Base-by-base conservation (phyloP, 1,284 basidiomycete species). In the Amylostereum chailletii region DNA sequence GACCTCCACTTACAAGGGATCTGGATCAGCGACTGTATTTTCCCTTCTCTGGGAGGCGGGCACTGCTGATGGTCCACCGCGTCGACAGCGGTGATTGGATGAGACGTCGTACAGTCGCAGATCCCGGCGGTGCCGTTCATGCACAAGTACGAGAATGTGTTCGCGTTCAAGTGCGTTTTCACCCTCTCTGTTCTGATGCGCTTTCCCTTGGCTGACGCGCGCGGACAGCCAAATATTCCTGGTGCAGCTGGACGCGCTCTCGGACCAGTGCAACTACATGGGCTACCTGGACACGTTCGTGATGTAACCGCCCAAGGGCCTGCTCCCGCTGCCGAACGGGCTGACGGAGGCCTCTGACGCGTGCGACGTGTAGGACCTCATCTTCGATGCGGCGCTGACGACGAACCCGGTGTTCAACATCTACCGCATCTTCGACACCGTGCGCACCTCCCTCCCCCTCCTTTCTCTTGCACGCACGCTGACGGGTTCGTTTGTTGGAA, bases 331-430 rank as follows among this genome's bases (percentile, higher is more conserved):
- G 3, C 79, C 80, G 1, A 76, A 78, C 4, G 70, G 64, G 29
- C 74, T 74, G 0, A 67, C 65, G 0, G 19, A 19, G 19, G 19
- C 19, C 19, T 70, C 73, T 44, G 61, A 56, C 33, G 77, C 73
- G 3, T 90, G 87, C 57, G 81, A 86, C 58, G 58, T 87, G 2
- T 86, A 82, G 81, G 71, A 76, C 40, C 64, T 69, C 38, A 81
- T 86, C 44, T 79, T 83, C 58, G 61, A 77, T 11, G 79, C 74
- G 0, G 79, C 83, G 0, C 55, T 86, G 27, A 51, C 63, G 2
- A 65, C 83, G 53, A 87, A 90, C 60, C 86, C 85, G 0, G 86
- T 81, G 2, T 90, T 89, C 66, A 74, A 90, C 58, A 72, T 86
- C 5, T 89, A 89, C 61, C 73, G 81, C 34, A 81, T 88, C 47